These are phyloP conservation scores for Tremella yokohamensis DNA, from an alignment of 768 basidiomycete species.

Conservation along the genomic window DNA sequence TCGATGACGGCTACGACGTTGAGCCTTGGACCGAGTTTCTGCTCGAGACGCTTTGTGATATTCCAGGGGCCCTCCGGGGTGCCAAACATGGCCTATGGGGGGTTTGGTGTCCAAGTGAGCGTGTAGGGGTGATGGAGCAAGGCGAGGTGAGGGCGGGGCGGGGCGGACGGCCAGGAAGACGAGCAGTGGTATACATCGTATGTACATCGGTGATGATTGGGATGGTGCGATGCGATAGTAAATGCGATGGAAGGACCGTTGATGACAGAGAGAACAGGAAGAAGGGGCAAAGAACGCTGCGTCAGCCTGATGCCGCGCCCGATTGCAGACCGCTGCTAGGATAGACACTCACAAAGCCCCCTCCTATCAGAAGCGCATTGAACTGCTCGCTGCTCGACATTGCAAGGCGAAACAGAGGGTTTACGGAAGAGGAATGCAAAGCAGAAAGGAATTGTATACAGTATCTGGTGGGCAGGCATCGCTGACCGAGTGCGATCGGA, in stretches of 20 bases:
- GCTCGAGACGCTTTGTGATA: constrained; percentile 51
- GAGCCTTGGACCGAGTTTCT: constrained; percentile 89
- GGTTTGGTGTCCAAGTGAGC: constrained; percentile 3
- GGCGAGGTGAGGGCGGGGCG: not conserved
- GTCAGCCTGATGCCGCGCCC: too few relatives aligned
- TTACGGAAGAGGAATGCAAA: too few relatives aligned
- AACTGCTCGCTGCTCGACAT: constrained; percentile 12
- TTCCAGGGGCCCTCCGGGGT: constrained; percentile 48
- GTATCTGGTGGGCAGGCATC: too few relatives aligned
- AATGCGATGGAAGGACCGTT: too few relatives aligned
- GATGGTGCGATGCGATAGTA: too few relatives aligned
- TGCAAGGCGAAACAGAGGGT: too few relatives aligned
- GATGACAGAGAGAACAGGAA: too few relatives aligned
- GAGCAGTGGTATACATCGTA: not conserved
- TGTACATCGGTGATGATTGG: not conserved
- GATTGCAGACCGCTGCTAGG: too few relatives aligned
- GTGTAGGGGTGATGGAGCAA: not conserved
- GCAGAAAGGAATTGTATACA: too few relatives aligned
- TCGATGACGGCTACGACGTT: constrained; percentile 92
- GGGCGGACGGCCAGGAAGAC: not conserved
- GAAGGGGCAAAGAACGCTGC: too few relatives aligned
- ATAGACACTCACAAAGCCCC: constrained; percentile 38
- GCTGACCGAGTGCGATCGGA: too few relatives aligned
- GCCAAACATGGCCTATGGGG: constrained; percentile 47
- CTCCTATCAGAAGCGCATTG: constrained; percentile 33